Percentiles rank a stretch among this genome's conserved stretches.
Conservation (phyloP, 2,329 filamentous ascomycete genomes). For the Colletotrichum magnum region DNA sequence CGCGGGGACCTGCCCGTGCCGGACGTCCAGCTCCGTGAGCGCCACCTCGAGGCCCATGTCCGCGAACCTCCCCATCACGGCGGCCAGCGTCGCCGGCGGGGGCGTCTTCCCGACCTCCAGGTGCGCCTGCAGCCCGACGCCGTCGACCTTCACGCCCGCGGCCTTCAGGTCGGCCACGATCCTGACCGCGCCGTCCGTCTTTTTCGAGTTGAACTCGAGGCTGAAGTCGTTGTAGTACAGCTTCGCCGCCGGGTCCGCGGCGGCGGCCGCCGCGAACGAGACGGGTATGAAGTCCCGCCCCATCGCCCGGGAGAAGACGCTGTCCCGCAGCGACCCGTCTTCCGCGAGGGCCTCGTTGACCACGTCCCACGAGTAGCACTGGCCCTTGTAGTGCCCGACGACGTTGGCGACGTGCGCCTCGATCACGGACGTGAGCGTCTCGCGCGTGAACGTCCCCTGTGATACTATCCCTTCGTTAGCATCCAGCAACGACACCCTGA, state of each 20-base stretch:
- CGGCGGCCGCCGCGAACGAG: constrained; percentile 64
- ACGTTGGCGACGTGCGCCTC: constrained; percentile 65
- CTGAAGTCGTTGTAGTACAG: constrained; percentile 75
- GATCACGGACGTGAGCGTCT: constrained; percentile 53
- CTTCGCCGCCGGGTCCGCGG: constrained; percentile 63
- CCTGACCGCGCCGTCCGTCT: constrained; percentile 62
- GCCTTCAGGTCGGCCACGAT: constrained; percentile 75
- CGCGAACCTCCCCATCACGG: constrained; percentile 67
- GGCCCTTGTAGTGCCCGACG: constrained; percentile 58
- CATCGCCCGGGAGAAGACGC: constrained; percentile 65
- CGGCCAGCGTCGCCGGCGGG: constrained; percentile 58
- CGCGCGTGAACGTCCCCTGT: constrained; percentile 72
- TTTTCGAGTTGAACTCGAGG: constrained; percentile 43
- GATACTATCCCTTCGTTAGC: constrained; percentile 62
- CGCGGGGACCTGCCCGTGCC: constrained; percentile 66
- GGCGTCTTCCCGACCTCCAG: constrained; percentile 61
- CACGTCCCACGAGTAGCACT: constrained; percentile 66
- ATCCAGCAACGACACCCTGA: too few species aligned
- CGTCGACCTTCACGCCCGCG: constrained; percentile 74
- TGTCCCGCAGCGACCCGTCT: constrained; percentile 63
- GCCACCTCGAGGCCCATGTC: constrained; percentile 69
- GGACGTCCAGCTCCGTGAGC: constrained; percentile 79
- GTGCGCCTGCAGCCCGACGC: constrained; percentile 72
- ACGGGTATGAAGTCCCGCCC: constrained; percentile 67
- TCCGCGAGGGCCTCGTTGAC: constrained; percentile 70